Base-by-base conservation (phyloP, 2,329 filamentous ascomycete genomes). In the Escovopsis sp. region DNA sequence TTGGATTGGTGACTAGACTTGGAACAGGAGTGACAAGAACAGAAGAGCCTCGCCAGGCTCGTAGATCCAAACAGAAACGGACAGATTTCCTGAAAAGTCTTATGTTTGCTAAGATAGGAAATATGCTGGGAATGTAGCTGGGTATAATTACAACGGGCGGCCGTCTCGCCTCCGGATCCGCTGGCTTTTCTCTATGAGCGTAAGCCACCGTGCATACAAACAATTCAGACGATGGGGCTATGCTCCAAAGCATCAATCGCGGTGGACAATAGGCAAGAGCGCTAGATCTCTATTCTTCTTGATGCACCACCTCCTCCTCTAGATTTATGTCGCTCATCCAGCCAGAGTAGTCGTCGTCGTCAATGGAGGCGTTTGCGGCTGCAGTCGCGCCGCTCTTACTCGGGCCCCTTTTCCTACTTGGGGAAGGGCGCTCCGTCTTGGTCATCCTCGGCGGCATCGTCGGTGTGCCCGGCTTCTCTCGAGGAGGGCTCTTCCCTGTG, bases 1-100 rank as follows among this genome's bases (percentile, higher is more conserved):
- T 44, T 65, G 45, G 57, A 63, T 37, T 65, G 62, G 62, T 64
- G 26, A 26, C 12, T 15, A 3, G 23, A 23, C 18, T 26, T 12
- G 18, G 10, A 18, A 36, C 34, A 9, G 12, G 19, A 12, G 34
- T n/a, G n/a, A 15, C 6, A 15, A 15, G 15, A 15, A 23, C 23
- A 23, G 6, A 4, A 23, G 6, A 23, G 23, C 23, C 2, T 23
- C 23, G 6, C 6, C 23, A 23, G 6, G 6, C 23, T 23, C 23
- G 23, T 23, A 4, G 23, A 23, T 23, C 23, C 23, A 23, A 23
- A 23, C 23, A 23, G 4, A 23, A 23, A 23, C 23, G 15, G 15
- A 15, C 15, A 15, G 15, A 15, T 15, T 15, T 15, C 23, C 23
- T 6, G 23, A 23, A 23, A 23, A 23, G 6, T 23, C 23, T 4